A percentile compares a stretch with the other conserved stretches of the same genome.
Conservation (phyloP, 371 early-diverging fungal genomes). For the Haplosporangium sp. region DNA sequence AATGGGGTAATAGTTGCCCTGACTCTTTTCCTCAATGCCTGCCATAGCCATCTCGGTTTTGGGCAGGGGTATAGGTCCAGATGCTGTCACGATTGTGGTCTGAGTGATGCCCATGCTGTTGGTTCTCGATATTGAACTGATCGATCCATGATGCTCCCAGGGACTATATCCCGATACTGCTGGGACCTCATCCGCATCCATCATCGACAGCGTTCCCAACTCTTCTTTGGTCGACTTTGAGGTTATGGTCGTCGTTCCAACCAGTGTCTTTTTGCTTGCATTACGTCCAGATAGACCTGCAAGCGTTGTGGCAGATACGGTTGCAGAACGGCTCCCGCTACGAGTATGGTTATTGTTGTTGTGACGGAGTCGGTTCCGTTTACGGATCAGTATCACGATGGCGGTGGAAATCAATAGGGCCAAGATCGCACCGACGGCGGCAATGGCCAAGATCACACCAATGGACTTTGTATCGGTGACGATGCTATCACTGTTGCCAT, state of each 20-base stretch:
- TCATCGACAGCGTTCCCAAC: not conserved
- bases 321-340: not conserved
- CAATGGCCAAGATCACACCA: conserved; percentile 24
- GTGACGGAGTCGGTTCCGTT: conserved; percentile 15
- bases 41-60: not conserved
- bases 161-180: conserved; percentile 15
- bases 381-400: conserved; percentile 20
- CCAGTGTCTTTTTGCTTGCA: not conserved
- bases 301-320: not conserved
- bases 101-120: conserved; percentile 10
- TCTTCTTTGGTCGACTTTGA: not conserved
- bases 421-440: conserved; percentile 20
- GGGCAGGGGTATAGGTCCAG: not conserved
- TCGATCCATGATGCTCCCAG: conserved; percentile 13
- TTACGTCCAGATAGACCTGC: not conserved
- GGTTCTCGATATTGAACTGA: not conserved
- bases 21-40: conserved; percentile 9
- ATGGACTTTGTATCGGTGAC: conserved; percentile 14
- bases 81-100: conserved; percentile 18
- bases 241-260: not conserved
- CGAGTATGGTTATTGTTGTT: not conserved
- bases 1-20: conserved; percentile 12
- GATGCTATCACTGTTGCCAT: not conserved
- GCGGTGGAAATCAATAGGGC: conserved; percentile 18
- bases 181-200: conserved; percentile 4